A percentile compares a stretch with the other conserved stretches of the same genome.
These are phyloP conservation scores for Oenanthe sinensis DNA, from an alignment of 129 eudicot genomes.

Conservation along the genomic window DNA sequence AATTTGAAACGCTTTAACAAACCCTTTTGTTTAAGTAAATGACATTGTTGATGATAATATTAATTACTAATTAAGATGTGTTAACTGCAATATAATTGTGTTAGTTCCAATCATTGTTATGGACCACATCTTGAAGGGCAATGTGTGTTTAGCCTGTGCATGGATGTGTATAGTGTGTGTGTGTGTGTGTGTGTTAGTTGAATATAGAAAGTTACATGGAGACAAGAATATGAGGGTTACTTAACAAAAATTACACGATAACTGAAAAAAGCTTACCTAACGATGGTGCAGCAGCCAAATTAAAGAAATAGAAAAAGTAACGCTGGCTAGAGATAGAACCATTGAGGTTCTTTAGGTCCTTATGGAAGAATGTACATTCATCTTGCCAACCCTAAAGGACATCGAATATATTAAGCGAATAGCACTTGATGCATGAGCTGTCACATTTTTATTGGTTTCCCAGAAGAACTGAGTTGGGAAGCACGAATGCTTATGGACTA, in stretches of 20 bases:
- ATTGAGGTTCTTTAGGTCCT: slow-evolving; percentile 25
- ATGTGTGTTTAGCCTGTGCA: background rate
- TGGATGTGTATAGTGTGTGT: background rate
- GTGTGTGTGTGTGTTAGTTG: background rate
- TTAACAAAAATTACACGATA: background rate
- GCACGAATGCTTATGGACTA: slow-evolving; percentile 45
- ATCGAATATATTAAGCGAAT: slow-evolving; percentile 11
- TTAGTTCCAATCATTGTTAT: slow-evolving; percentile 21
- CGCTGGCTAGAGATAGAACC: slow-evolving; percentile 1
- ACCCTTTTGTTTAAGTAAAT: slow-evolving; percentile 11
- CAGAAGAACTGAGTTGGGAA: slow-evolving; percentile 35
- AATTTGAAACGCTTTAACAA: background rate
- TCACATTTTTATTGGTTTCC: slow-evolving; percentile 21
- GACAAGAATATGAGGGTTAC: background rate
- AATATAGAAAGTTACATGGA: background rate
- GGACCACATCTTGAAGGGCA: slow-evolving; percentile 5
- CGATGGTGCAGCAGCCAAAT: slow-evolving; percentile 5
- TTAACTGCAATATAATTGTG: slow-evolving; percentile 12
- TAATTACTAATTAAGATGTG: slow-evolving; percentile 12
- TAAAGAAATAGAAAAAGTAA: background rate
- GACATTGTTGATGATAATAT: slow-evolving; percentile 28
- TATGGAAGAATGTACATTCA: slow-evolving; percentile 39
- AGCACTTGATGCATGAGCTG: slow-evolving; percentile 30
- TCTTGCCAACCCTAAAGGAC: slow-evolving; percentile 17
- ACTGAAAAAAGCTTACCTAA: slow-evolving; percentile 14